Evolutionary conservation across 2,329 filamentous ascomycete species (phyloP).

Genomic region (Colletotrichum horii): DNA sequence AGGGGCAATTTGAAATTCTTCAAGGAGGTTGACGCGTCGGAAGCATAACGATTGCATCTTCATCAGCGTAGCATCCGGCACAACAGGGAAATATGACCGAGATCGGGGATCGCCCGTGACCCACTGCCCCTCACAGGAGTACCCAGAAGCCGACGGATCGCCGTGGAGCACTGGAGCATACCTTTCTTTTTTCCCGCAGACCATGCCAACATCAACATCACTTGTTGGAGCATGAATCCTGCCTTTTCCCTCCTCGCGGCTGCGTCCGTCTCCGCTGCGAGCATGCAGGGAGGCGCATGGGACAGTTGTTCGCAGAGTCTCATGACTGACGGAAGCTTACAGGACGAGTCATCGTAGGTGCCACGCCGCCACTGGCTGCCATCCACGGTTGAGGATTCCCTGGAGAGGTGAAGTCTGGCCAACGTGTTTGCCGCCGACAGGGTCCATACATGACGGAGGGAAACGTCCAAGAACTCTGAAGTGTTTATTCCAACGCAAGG

Average conservation of each 20-base stretch:
- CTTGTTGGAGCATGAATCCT: neutral
- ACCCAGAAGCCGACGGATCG: slow-evolving; percentile 8
- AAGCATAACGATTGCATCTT: neutral
- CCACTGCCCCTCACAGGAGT: neutral
- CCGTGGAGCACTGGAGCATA: neutral
- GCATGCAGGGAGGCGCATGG: neutral
- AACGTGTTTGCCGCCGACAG: neutral
- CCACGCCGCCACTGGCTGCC: neutral
- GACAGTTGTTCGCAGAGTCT: neutral
- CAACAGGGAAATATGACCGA: neutral
- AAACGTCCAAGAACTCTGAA: neutral
- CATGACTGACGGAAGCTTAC: neutral
- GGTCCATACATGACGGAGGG: neutral
- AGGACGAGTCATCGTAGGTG: neutral
- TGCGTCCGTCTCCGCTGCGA: neutral
- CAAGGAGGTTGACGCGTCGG: neutral
- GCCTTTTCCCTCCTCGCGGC: neutral
- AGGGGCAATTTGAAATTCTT: neutral
- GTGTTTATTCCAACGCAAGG: neutral
- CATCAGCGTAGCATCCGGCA: neutral
- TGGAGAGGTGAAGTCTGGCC: neutral
- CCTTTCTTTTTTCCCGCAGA: neutral
- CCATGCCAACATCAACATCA: neutral
- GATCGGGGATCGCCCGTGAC: slow-evolving; percentile 2
- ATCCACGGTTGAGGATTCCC: neutral